Evolutionary conservation across 306 rosid genomes (phyloP).

Genomic region (Gillenia trifoliata): DNA sequence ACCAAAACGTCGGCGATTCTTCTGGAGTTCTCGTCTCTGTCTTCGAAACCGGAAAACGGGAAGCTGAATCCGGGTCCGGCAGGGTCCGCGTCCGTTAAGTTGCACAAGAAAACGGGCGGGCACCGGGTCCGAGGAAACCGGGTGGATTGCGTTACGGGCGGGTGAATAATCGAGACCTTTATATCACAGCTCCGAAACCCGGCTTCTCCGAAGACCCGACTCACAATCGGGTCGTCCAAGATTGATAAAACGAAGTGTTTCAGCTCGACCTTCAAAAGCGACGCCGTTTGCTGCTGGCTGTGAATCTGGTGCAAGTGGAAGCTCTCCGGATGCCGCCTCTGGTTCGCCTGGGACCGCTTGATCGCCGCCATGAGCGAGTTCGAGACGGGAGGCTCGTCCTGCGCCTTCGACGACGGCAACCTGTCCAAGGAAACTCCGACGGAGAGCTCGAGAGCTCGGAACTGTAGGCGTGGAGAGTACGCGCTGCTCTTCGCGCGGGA

Average conservation of each 20-base stretch:
- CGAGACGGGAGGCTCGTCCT: slow-evolving; percentile 76
- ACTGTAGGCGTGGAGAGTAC: slow-evolving; percentile 68
- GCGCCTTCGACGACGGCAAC: slow-evolving; percentile 43
- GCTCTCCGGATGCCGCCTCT: slow-evolving; percentile 83
- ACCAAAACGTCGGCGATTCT: slow-evolving; percentile 52
- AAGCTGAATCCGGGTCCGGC: slow-evolving; percentile 30
- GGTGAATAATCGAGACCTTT: slow-evolving; percentile 69
- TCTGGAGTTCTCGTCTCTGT: slow-evolving; percentile 48
- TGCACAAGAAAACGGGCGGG: slow-evolving; percentile 71
- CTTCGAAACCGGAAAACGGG: slow-evolving; percentile 30
- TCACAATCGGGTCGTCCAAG: slow-evolving; percentile 94
- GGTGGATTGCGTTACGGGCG: slow-evolving; percentile 39
- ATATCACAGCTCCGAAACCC: slow-evolving; percentile 79
- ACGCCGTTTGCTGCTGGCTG: slow-evolving; percentile 52
- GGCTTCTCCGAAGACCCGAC: slow-evolving; percentile 80
- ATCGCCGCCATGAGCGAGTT: slow-evolving; percentile 97
- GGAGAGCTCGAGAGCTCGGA: slow-evolving; percentile 78
- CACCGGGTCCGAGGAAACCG: slow-evolving; percentile 33
- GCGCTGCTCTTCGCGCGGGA: slow-evolving; percentile 67
- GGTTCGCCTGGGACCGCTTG: slow-evolving; percentile 91
- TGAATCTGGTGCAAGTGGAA: slow-evolving; percentile 71
- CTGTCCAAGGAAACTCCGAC: slow-evolving; percentile 92
- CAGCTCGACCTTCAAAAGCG: slow-evolving; percentile 74
- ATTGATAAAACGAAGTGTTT: slow-evolving; percentile 81
- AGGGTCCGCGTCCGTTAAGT: slow-evolving; percentile 45